Evolutionary conservation across 768 basidiomycete species (phyloP), one percentile per base, ranked within the genome.

Genomic region (Mycena metata): DNA sequence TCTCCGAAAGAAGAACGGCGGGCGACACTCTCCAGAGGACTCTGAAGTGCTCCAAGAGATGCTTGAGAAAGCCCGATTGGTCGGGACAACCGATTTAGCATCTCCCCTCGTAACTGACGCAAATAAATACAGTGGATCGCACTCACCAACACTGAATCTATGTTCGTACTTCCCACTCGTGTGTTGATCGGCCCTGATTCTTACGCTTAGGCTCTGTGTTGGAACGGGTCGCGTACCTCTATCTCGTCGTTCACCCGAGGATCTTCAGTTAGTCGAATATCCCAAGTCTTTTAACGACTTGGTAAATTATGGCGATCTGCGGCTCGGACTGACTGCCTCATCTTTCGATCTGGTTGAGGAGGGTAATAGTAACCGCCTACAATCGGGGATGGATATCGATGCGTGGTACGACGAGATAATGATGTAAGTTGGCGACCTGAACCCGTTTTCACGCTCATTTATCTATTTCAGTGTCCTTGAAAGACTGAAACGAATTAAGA

Each of bases 201-300:
- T 36, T 33, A 21, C 57, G 42, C 36, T 23, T 63, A 81, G 81
- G 77, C 76, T 81, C 7, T 81, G 81, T 61, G 63, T 73, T 4
- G 81, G 80, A 41, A 81, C 81, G 2, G 81, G 80, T 5, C 79
- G 80, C 35, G 75, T 79, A n/a, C 75, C 81, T 3, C 75, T 81
- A 55, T 81, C 80, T 50, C 76, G 76, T 45, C 78, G 79, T 30
- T 74, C 64, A 30, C 74, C 61, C 49, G 64, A 80, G 64, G 72
- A 74, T 41, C 69, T 72, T 10, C 75, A 77, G 13, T 60, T 74
- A 33, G 71, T 81, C n/a, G 73, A 79, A n/a, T 69, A 58, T 50
- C 69, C 81, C 11, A 71, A 71, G 23, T 73, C 74, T 24, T 73
- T 75, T 17, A 61, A 73, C 41, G 75, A 67, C 24, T 39, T 72